Base-by-base conservation (phyloP, 257 asterid species). In the Lithospermum erythrorhizon region DNA sequence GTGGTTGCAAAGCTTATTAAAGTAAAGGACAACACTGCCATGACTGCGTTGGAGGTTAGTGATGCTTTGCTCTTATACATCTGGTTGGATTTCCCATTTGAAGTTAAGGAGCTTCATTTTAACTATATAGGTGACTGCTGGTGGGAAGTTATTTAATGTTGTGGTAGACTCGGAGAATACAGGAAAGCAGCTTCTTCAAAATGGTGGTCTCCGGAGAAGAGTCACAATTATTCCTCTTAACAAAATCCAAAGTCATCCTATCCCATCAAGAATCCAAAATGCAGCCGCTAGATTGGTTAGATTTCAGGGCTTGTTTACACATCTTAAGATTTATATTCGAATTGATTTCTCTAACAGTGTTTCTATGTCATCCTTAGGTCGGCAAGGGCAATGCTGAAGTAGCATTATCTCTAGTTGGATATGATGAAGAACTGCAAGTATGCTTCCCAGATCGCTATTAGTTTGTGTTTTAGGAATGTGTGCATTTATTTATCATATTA, bases 311-410 rank as follows among this genome's bases (percentile, higher is more conserved):
- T 57, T 57, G 41, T 41, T 61, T 61, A 55, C 63, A 1, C 15
- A 19, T 45, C 17, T 57, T 66, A 56, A 29, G 49, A 14, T 65
- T 54, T 62, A 29, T 62, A 61, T 49, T 20, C 52, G 5, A 52
- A 16, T 61, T 54, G 30, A 20, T 71, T 13, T 67, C 51, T 57
- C 55, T 61, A 21, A 55, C 21, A 68, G 48, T 63, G 37, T 53
- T 27, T 55, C 21, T 21, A 37, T 61, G 61, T 49, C 57, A 24
- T 73, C 63, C 69, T 65, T 81, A 93, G 99, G 99, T 86, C 59
- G 99, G 99, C 30, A 75, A 77, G 75, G 99, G 87, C 72, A 93
- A 93, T 71, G 99, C 97, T 70, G 89, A 82, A 63, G 95, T 93
- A 65, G 99, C 99, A 72, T 94, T 93, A 78, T 79, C 86, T 77